phyloP scores from a whole-genome alignment of 1,284 basidiomycete genomes.

The Sanghuangporus baumii region DNA sequence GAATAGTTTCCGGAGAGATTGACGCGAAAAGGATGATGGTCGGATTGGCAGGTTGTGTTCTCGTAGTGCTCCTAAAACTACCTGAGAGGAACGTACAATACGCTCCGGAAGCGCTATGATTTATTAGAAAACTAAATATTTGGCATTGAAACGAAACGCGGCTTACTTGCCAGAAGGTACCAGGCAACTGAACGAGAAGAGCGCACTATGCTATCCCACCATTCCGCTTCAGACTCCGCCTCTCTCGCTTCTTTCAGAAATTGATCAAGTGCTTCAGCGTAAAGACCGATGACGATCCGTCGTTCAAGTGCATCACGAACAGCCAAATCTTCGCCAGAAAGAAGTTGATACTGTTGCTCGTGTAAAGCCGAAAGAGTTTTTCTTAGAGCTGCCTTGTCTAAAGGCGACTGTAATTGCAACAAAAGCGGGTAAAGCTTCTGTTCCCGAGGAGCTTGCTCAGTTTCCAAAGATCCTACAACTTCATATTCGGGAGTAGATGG shows the following conservation, averaged over 20 bases:
- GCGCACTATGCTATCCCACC: slow-evolving; percentile 66
- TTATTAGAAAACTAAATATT: not conserved
- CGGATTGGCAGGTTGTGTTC: slow-evolving; percentile 42
- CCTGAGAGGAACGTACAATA: slow-evolving; percentile 35
- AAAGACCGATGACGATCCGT: slow-evolving; percentile 45
- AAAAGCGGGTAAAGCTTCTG: slow-evolving; percentile 3
- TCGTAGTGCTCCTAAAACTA: slow-evolving; percentile 41
- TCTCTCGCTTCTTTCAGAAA: slow-evolving; percentile 56
- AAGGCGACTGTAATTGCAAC: slow-evolving; percentile 1
- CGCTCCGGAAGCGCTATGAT: slow-evolving; percentile 52
- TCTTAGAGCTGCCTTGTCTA: slow-evolving; percentile 3
- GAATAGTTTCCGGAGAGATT: slow-evolving; percentile 46
- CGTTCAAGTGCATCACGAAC: slow-evolving; percentile 1
- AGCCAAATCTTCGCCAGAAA: not conserved
- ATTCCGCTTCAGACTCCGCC: slow-evolving; percentile 65
- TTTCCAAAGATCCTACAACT: not conserved
- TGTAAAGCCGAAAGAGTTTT: not conserved
- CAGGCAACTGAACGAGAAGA: slow-evolving; percentile 44
- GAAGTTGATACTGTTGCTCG: not conserved
- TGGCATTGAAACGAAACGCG: not conserved
- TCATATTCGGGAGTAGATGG: not conserved
- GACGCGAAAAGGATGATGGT: slow-evolving; percentile 43
- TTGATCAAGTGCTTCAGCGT: slow-evolving; percentile 51
- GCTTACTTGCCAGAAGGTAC: slow-evolving; percentile 66
- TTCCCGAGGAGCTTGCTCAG: not conserved